Percentiles rank a stretch among this genome's conserved stretches.
Evolutionary conservation across 1,139 yeast genomes (phyloP).

Genomic region (Pichia sp.): DNA sequence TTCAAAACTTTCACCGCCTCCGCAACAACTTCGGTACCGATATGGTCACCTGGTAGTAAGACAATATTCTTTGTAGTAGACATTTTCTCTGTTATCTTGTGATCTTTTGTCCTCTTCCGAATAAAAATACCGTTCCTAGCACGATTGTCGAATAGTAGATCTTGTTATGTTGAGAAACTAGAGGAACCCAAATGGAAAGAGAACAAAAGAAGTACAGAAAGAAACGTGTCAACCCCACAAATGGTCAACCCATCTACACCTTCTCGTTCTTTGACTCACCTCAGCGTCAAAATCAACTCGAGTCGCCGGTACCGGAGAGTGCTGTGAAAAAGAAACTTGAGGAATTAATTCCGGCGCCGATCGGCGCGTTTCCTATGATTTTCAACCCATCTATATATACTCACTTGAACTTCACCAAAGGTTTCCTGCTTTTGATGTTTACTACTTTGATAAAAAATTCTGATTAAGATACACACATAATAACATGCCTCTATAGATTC

Average conservation of each 20-base stretch:
- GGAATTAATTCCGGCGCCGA: neutral
- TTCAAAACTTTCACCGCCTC: slow-evolving; percentile 90
- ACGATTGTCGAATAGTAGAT: neutral
- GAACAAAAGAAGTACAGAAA: neutral
- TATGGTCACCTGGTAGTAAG: slow-evolving; percentile 93
- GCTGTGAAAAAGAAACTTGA: neutral
- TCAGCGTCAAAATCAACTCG: neutral
- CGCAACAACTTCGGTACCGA: slow-evolving; percentile 80
- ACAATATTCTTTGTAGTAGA: slow-evolving; percentile 59
- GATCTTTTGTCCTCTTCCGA: neutral
- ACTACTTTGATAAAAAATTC: too few species aligned
- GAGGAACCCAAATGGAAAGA: neutral
- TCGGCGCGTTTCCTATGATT: neutral
- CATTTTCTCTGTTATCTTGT: slow-evolving; percentile 13
- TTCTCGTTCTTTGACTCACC: neutral
- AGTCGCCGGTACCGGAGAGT: neutral
- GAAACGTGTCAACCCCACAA: too few species aligned
- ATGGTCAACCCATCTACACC: neutral
- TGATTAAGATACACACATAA: too few species aligned
- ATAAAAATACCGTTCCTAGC: too few species aligned
- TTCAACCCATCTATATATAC: too few species aligned
- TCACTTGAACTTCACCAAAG: too few species aligned
- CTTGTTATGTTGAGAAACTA: neutral
- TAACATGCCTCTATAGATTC: too few species aligned
- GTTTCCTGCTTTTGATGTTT: too few species aligned